Evolutionary conservation across 805 yeast species (phyloP).

Genomic region (Metschnikowia vanudenii): DNA sequence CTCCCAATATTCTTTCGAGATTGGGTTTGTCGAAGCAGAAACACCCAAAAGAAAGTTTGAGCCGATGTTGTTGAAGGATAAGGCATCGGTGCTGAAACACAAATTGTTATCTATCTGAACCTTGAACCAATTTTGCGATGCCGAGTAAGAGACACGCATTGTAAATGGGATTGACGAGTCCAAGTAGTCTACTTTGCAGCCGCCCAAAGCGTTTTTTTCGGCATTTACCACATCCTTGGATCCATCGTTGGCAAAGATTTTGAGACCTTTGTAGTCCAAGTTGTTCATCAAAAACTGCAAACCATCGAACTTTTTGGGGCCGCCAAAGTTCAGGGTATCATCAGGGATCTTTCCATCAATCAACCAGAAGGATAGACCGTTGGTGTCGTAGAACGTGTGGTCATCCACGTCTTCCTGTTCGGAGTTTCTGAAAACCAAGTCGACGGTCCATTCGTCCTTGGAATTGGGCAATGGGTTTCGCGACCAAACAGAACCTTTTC

Average conservation of each 20-base stretch:
- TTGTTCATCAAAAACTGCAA: constrained; percentile 59
- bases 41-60: constrained; percentile 50
- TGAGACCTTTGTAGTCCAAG: constrained; percentile 48
- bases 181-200: constrained; percentile 59
- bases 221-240: constrained; percentile 31
- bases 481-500: constrained; percentile 50
- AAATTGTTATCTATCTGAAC: constrained; percentile 72
- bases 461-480: constrained; percentile 24
- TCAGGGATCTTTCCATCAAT: constrained; percentile 29
- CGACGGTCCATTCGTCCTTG: constrained; percentile 52
- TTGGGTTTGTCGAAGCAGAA: constrained; percentile 39
- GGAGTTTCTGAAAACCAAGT: constrained; percentile 59
- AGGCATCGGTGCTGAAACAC: constrained; percentile 62
- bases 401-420: constrained; percentile 39
- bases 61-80: constrained; percentile 41
- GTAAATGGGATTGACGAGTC: constrained; percentile 71
- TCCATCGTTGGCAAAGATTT: constrained; percentile 63
- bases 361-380: constrained; percentile 62
- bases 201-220: constrained; percentile 44
- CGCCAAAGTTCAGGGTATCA: constrained; percentile 46
- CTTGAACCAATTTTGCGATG: constrained; percentile 46
- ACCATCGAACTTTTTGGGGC: constrained; percentile 59
- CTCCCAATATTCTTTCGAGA: constrained; percentile 59
- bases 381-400: constrained; percentile 28
- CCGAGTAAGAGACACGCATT: constrained; percentile 60